Conservation (phyloP, 495 filamentous ascomycete genomes). For the Articulospora tetracladia region DNA sequence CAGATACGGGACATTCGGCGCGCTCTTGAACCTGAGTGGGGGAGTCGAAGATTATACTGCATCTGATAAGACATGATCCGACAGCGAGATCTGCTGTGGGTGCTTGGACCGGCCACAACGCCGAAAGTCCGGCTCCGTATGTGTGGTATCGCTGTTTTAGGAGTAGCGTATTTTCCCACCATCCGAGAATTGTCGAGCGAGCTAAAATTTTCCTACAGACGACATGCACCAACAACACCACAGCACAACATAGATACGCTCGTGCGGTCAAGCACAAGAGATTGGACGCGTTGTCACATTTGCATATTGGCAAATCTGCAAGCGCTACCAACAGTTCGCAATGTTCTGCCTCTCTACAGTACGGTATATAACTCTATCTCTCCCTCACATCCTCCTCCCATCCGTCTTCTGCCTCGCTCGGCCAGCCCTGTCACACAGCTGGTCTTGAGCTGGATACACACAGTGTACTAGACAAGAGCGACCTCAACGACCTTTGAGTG, state of each 20-base stretch:
- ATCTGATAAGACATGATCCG: background rate
- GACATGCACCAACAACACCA: too few species aligned
- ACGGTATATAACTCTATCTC: background rate
- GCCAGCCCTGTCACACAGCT: conserved; percentile 20
- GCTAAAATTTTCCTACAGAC: too few species aligned
- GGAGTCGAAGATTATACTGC: background rate
- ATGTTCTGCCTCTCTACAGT: too few species aligned
- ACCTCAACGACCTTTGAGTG: conserved; percentile 30
- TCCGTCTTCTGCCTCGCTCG: conserved; percentile 29
- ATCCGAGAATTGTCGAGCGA: too few species aligned
- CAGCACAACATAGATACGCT: too few species aligned
- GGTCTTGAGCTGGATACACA: conserved; percentile 31
- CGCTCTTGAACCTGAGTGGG: background rate
- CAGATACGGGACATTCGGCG: background rate
- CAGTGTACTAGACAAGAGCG: conserved; percentile 26
- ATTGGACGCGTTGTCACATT: too few species aligned
- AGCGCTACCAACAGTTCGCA: too few species aligned
- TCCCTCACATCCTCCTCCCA: background rate
- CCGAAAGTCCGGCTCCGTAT: background rate
- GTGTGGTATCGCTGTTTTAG: too few species aligned
- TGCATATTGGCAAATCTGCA: too few species aligned
- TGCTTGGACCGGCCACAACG: background rate
- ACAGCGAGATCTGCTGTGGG: background rate
- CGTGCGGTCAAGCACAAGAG: too few species aligned
- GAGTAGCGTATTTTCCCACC: too few species aligned